Conservation (phyloP, 768 basidiomycete genomes). For the Pleurotus salmoneostramineus region DNA sequence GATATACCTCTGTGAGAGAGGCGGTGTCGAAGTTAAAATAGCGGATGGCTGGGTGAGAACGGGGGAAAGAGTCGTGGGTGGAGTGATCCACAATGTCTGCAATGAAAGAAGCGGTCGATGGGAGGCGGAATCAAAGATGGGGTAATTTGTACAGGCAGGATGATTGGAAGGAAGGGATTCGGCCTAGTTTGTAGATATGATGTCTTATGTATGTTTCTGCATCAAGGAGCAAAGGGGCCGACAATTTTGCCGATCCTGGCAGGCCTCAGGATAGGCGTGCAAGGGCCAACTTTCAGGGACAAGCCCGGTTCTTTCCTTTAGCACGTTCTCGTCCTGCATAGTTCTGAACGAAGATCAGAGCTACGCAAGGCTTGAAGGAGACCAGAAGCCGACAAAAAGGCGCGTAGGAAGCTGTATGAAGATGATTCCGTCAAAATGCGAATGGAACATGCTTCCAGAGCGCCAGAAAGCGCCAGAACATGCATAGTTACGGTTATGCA, state of each 20-base stretch:
- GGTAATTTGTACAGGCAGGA: neutral
- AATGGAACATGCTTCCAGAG: too few species aligned
- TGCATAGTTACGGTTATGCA: too few species aligned
- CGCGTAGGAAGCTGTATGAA: too few species aligned
- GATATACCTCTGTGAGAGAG: constrained; percentile 4
- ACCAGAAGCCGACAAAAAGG: too few species aligned
- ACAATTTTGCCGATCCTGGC: constrained; percentile 1
- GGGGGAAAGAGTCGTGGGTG: neutral
- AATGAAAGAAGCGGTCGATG: neutral
- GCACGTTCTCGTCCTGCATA: too few species aligned
- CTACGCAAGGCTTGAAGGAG: too few species aligned
- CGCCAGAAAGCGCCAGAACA: too few species aligned
- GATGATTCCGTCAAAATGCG: too few species aligned
- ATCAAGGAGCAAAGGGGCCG: neutral
- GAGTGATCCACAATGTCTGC: neutral
- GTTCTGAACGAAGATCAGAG: too few species aligned
- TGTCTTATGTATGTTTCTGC: constrained; percentile 1
- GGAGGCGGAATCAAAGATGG: neutral
- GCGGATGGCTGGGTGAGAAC: neutral
- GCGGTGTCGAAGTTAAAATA: neutral
- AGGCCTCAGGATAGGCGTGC: neutral
- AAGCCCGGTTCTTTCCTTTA: too few species aligned
- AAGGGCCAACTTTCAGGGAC: neutral
- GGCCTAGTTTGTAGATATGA: constrained; percentile 1
- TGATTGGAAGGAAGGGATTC: neutral